Evolutionary conservation across 139 green algal species (phyloP).

Genomic region (Desmodesmus armatus): DNA sequence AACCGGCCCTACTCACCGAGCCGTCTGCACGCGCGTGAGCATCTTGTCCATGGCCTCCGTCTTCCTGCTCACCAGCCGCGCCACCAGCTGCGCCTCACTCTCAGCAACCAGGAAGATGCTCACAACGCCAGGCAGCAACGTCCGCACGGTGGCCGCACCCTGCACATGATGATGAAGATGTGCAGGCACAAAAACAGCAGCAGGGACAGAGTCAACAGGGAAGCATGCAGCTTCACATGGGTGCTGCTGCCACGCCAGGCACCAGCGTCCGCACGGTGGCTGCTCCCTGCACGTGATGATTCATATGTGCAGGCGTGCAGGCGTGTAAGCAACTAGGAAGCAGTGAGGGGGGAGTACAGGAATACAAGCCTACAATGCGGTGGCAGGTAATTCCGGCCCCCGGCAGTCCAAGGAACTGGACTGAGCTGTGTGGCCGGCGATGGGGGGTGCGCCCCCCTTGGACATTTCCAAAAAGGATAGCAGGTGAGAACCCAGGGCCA

Average conservation of each 20-base stretch:
- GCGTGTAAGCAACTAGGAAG: neutral
- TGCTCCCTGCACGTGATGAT: conserved; percentile 5
- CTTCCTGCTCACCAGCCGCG: conserved; percentile 84
- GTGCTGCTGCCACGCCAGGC: conserved; percentile 72
- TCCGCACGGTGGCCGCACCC: conserved; percentile 74
- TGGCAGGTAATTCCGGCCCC: too few relatives aligned
- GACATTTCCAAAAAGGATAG: too few relatives aligned
- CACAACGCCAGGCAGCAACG: conserved; percentile 81
- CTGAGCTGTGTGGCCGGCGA: too few relatives aligned
- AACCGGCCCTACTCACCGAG: conserved; percentile 63
- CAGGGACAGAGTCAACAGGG: neutral
- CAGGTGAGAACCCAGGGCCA: too few relatives aligned
- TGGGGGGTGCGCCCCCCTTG: too few relatives aligned
- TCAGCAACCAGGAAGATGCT: conserved; percentile 93
- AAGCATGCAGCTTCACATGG: too few relatives aligned
- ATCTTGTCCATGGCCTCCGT: conserved; percentile 89
- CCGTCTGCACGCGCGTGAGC: conserved; percentile 81
- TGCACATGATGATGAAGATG: neutral
- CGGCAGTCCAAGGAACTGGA: too few relatives aligned
- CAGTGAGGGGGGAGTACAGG: neutral
- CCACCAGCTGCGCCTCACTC: conserved; percentile 83
- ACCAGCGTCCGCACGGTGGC: conserved; percentile 84
- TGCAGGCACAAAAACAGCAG: neutral
- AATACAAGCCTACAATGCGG: too few relatives aligned
- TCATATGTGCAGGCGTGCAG: too few relatives aligned